Evolutionary conservation across 768 basidiomycete species (phyloP).

Genomic region (Fibroporia radiculosa): DNA sequence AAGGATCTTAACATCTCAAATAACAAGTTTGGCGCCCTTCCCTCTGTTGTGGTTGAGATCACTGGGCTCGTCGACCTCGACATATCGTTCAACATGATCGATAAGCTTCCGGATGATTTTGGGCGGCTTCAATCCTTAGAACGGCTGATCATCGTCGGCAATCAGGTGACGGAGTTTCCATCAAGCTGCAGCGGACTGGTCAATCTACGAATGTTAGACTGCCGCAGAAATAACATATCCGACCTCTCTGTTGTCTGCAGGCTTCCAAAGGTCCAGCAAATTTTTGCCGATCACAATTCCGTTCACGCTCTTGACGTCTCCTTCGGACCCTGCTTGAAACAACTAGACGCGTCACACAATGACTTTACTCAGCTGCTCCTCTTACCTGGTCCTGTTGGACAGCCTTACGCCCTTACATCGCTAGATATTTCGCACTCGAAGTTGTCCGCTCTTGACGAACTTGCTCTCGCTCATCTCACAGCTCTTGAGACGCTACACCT

Average conservation of each 20-base stretch:
- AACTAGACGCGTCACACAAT: slow-evolving; percentile 77
- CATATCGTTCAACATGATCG: slow-evolving; percentile 89
- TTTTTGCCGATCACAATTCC: slow-evolving; percentile 79
- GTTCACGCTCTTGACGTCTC: slow-evolving; percentile 76
- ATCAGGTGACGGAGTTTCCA: slow-evolving; percentile 70
- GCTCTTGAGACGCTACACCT: slow-evolving; percentile 67
- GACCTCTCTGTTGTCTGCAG: slow-evolving; percentile 65
- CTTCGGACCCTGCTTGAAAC: slow-evolving; percentile 55
- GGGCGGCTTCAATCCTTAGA: slow-evolving; percentile 63
- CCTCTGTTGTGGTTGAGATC: slow-evolving; percentile 68
- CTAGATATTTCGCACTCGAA: slow-evolving; percentile 87
- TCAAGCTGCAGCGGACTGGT: slow-evolving; percentile 45
- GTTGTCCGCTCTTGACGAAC: slow-evolving; percentile 74
- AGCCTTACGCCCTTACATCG: slow-evolving; percentile 56
- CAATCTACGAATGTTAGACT: slow-evolving; percentile 68
- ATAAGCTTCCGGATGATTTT: slow-evolving; percentile 73
- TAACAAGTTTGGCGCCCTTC: slow-evolving; percentile 81
- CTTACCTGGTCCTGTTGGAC: slow-evolving; percentile 39
- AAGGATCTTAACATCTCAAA: slow-evolving; percentile 88
- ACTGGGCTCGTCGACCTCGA: slow-evolving; percentile 76
- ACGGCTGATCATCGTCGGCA: slow-evolving; percentile 76
- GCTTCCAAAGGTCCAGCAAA: slow-evolving; percentile 57
- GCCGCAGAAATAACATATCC: slow-evolving; percentile 74
- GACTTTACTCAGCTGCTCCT: slow-evolving; percentile 78
- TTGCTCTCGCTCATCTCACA: slow-evolving; percentile 62